Base-by-base conservation (phyloP, 1,139 yeast genomes). In the Diutina ranongensis region DNA sequence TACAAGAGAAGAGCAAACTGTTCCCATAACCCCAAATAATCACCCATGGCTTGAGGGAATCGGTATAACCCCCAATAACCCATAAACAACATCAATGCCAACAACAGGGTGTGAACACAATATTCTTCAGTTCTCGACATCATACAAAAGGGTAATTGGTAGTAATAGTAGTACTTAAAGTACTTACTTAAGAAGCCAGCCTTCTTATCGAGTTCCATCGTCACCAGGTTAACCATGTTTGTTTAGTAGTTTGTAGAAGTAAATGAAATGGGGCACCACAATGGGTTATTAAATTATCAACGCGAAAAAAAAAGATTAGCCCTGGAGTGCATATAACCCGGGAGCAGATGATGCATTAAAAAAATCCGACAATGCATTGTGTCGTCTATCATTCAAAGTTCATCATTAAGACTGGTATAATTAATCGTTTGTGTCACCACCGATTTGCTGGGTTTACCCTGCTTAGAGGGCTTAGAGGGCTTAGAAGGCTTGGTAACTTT, bases 121-220 rank as follows among this genome's bases (percentile, higher is more conserved):
- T 13, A 16, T 15, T 25, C 32, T 16, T 38, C 42, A 9, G 32
- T 38, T 8, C 5, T 10, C 5, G 42, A 25, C 42, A 38, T 15
- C 42, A 38, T 38, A 9, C 32, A 38, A 25, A 38, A 38, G 32
- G 42, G 42, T n/a, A 38, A 38, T n/a, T 16, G 25, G 28, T 38
- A 25, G 18, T 25, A 25, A 9, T 38, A 38, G 28, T 38, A 38
- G 18, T 38, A 20, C 28, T 25, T 25, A 10, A 25, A 25, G 28
- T 25, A 25, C 10, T 10, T 25, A 10, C 9, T 7, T 5, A 25
- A 25, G 28, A 25, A 25, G 5, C 28, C 28, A 25, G 28, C 28
- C 9, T 25, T 25, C 28, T 25, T 25, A 10, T 25, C 28, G 28
- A 25, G 28, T 7, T 25, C 28, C 28, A 25, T 25, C 10, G 10